Conservation (phyloP, 2,329 filamentous ascomycete genomes). For the Scytalidium sp. region DNA sequence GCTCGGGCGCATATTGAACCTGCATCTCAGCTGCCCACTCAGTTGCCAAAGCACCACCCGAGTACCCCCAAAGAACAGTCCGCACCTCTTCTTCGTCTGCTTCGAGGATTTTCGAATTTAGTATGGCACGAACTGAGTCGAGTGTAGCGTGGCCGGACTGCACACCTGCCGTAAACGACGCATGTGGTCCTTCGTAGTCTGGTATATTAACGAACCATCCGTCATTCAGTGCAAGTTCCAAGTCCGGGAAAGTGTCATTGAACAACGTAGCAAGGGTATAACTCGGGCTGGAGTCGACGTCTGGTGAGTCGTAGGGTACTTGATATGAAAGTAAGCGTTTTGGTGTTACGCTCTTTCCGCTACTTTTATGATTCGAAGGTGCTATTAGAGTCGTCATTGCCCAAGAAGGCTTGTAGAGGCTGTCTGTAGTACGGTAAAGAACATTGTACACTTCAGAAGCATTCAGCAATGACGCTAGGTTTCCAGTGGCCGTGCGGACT, state of each 20-base stretch:
- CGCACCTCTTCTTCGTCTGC: neutral
- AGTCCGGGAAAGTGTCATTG: neutral
- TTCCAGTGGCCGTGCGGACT: constrained; percentile 25
- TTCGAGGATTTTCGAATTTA: neutral
- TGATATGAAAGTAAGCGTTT: constrained; percentile 44
- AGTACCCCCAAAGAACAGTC: constrained; percentile 49
- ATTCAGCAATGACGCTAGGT: constrained; percentile 18
- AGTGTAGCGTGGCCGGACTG: constrained; percentile 7
- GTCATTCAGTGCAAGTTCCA: constrained; percentile 3
- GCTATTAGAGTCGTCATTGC: constrained; percentile 37
- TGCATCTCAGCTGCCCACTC: constrained; percentile 52
- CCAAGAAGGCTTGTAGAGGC: constrained; percentile 30
- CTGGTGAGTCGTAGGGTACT: constrained; percentile 35
- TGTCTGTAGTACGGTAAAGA: constrained; percentile 37
- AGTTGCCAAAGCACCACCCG: constrained; percentile 49
- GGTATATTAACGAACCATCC: constrained; percentile 10
- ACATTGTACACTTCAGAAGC: constrained; percentile 28
- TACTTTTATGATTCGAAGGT: constrained; percentile 26
- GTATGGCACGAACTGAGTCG: constrained; percentile 8
- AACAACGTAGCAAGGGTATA: constrained; percentile 37
- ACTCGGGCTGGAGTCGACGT: constrained; percentile 36
- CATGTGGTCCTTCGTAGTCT: constrained; percentile 9
- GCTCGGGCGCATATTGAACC: constrained; percentile 48
- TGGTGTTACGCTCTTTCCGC: constrained; percentile 21
- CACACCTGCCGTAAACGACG: constrained; percentile 6